These are phyloP conservation scores for Zea mays DNA, from an alignment of 176 grass and related monocot genomes.

Conservation along the genomic window Zm-B73-REFERENCE-NAM-5.0 NC_050105.1:132789001-132789500, in stretches of 20 bases:
- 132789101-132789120: slow-evolving; percentile 74
- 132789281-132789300: slow-evolving; percentile 38
- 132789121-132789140: slow-evolving; percentile 22
- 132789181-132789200: slow-evolving; percentile 48
- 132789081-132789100: slow-evolving; percentile 77
- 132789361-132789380: slow-evolving; percentile 55
- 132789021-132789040: slow-evolving; percentile 49
- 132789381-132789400: slow-evolving; percentile 36
- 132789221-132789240: slow-evolving; percentile 83
- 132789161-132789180: neutral
- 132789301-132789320: slow-evolving; percentile 2
- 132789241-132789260: slow-evolving; percentile 85
- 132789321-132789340: slow-evolving; percentile 39
- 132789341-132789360: slow-evolving; percentile 54
- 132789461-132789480: slow-evolving; percentile 35
- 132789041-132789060: slow-evolving; percentile 40
- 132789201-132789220: slow-evolving; percentile 49
- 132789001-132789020: slow-evolving; percentile 22
- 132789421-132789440: slow-evolving; percentile 35
- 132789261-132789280: slow-evolving; percentile 88
- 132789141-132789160: slow-evolving; percentile 17
- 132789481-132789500: slow-evolving; percentile 49
- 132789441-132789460: slow-evolving; percentile 43
- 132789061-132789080: slow-evolving; percentile 54
- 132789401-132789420: slow-evolving; percentile 37